These are phyloP conservation scores for Populus hybrid DNA, from an alignment of 441 rosid genomes.

Conservation along the genomic window DNA sequence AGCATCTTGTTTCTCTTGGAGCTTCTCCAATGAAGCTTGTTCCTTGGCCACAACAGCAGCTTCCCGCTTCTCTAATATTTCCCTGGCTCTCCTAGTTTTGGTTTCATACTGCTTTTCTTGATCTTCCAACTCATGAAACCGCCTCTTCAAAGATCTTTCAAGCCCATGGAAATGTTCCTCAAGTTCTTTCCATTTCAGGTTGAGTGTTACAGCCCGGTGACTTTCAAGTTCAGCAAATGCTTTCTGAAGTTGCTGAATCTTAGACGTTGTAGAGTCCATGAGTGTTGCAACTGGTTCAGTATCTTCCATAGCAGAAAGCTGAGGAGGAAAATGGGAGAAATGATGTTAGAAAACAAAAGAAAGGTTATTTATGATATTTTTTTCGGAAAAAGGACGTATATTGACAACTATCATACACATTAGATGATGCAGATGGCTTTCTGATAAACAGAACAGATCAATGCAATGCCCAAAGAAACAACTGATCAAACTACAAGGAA, in stretches of 20 bases:
- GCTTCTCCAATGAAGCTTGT: slow-evolving; percentile 62
- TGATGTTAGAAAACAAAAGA: background rate
- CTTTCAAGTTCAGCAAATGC: slow-evolving; percentile 98
- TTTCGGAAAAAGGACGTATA: background rate
- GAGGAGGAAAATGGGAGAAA: background rate
- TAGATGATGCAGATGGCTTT: background rate
- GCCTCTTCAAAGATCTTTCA: slow-evolving; percentile 93
- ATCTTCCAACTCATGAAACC: slow-evolving; percentile 93
- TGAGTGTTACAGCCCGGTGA: slow-evolving; percentile 78
- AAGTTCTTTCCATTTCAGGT: slow-evolving; percentile 92
- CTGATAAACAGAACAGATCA: background rate
- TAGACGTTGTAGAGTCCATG: slow-evolving; percentile 76
- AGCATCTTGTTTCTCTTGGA: slow-evolving; percentile 84
- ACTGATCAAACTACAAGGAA: background rate
- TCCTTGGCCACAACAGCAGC: slow-evolving; percentile 82
- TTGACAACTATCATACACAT: background rate
- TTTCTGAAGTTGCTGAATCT: slow-evolving; percentile 95
- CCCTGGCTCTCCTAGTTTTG: slow-evolving; percentile 72
- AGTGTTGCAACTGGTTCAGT: slow-evolving; percentile 69
- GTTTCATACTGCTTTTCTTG: slow-evolving; percentile 76
- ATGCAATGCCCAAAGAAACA: background rate
- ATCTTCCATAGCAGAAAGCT: slow-evolving; percentile 62
- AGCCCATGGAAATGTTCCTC: slow-evolving; percentile 98
- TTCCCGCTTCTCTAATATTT: slow-evolving; percentile 62
- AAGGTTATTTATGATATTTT: background rate